These are phyloP conservation scores for Sugiyamaella boreocaroliniensis DNA, from an alignment of 805 yeast genomes.

Conservation along the genomic window DNA sequence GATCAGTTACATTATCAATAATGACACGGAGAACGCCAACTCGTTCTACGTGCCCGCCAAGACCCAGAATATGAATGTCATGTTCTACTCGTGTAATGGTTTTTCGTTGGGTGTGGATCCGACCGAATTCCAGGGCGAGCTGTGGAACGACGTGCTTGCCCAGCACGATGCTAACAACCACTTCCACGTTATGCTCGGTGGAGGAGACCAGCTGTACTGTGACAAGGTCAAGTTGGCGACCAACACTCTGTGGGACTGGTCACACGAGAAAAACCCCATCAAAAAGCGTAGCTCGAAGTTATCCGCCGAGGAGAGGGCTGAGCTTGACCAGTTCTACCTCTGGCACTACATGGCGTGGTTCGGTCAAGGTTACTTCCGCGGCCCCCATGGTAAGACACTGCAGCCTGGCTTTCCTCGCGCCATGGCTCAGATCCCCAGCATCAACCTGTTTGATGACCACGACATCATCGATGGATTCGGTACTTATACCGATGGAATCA, in stretches of 20 bases:
- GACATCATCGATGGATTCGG: conserved; percentile 97
- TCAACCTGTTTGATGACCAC: conserved; percentile 90
- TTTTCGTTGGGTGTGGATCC: conserved; percentile 73
- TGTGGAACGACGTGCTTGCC: conserved; percentile 82
- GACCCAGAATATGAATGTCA: conserved; percentile 65
- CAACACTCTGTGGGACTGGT: conserved; percentile 49
- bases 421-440: conserved; percentile 72
- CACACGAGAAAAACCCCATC: conserved; percentile 43
- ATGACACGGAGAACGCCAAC: conserved; percentile 37
- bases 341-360: conserved; percentile 79
- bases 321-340: conserved; percentile 62
- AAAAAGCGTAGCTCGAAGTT: conserved; percentile 40
- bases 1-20: conserved; percentile 57
- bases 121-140: conserved; percentile 55
- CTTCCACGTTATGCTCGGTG: conserved; percentile 94
- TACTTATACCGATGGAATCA: conserved; percentile 69
- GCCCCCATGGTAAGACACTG: conserved; percentile 55
- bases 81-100: conserved; percentile 87
- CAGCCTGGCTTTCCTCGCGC: conserved; percentile 69
- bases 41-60: conserved; percentile 65
- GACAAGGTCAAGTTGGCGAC: conserved; percentile 67
- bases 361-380: conserved; percentile 82
- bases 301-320: conserved; percentile 42
- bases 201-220: conserved; percentile 93
- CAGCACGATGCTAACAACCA: conserved; percentile 47